Evolutionary conservation across 2,329 filamentous ascomycete genomes (phyloP).

Genomic region (Colletotrichum filicis): DNA sequence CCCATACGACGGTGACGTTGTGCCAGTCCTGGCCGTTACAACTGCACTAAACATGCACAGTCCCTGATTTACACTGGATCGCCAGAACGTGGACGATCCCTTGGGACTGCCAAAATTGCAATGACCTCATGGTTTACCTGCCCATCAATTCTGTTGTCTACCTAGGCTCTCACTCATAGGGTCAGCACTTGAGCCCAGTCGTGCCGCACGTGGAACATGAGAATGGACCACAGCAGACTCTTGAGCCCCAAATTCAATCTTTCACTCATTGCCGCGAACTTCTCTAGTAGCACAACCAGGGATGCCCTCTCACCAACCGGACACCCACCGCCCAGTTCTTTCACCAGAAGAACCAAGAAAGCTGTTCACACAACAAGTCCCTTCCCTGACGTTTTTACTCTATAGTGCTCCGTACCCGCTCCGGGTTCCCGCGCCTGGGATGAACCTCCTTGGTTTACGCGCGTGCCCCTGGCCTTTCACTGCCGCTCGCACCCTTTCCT

Average conservation of each 20-base stretch:
- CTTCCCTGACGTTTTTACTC: not conserved
- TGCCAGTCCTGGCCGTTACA: not conserved
- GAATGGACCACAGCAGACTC: not conserved
- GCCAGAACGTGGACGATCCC: not conserved
- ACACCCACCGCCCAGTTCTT: not conserved
- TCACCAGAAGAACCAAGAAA: not conserved
- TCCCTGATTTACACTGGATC: constrained; percentile 12
- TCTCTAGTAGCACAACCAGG: not conserved
- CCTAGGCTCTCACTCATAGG: not conserved
- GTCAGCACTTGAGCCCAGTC: not conserved
- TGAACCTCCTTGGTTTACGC: constrained; percentile 1
- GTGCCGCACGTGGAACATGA: not conserved
- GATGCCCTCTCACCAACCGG: not conserved
- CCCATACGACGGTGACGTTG: constrained; percentile 15
- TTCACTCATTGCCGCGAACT: not conserved
- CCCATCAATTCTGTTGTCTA: not conserved
- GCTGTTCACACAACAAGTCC: not conserved
- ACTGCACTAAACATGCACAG: not conserved
- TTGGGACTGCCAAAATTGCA: not conserved
- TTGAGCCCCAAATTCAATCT: not conserved
- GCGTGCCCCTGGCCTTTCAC: not conserved
- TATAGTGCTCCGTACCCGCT: not conserved
- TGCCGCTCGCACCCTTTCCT: not conserved
- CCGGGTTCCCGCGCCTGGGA: not conserved
- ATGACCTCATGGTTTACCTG: constrained; percentile 21